Evolutionary conservation across 768 basidiomycete genomes (phyloP), one percentile per base, ranked within the genome.

Genomic region (Leccinum sublutescens): DNA sequence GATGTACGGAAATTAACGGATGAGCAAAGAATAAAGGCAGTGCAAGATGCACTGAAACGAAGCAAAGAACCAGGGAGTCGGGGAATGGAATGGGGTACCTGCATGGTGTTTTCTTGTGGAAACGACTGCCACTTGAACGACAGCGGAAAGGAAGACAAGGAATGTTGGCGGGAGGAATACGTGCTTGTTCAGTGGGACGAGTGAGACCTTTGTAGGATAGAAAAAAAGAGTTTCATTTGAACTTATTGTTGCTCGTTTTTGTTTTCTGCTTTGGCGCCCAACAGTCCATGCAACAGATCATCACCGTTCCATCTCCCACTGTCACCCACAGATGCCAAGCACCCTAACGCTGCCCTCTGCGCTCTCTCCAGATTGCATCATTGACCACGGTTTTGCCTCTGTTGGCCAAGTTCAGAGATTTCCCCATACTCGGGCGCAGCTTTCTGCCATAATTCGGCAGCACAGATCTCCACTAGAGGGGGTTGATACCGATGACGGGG

Each of bases 61-160:
- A 74, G 66, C 33, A 75, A 74, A 33, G 76, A 74, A 10, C 69
- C 74, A 1, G 82, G 77, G 14, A 78, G 79, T 54, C 75, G 77
- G 45, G 88, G 88, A 0, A 95, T 98, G 92, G 93, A 95, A 59
- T 98, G 95, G 93, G 96, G 96, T 0, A 95, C 91, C 1, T 86
- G 89, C 57, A 78, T 96, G 77, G 80, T 98, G 10, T 96, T 95
- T 74, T 90, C 90, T 1, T 98, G 96, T 68, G 82, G 82, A 66
- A 80, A 80, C 50, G 92, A 96, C 71, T 97, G 95, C 70, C 85
- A 83, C 67, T 55, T 76, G 55, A 76, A 74, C 48, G 78, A 75
- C 23, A 77, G 73, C 5, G 77, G 76, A 10, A 73, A 71, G 27
- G 77, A 78, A 27, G 75, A 72, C 40, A 68, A 64, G 57, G 74